Evolutionary conservation across 306 rosid genomes (phyloP), one percentile per base, ranked within the genome.

Genomic region (Luffa acutangula): DNA sequence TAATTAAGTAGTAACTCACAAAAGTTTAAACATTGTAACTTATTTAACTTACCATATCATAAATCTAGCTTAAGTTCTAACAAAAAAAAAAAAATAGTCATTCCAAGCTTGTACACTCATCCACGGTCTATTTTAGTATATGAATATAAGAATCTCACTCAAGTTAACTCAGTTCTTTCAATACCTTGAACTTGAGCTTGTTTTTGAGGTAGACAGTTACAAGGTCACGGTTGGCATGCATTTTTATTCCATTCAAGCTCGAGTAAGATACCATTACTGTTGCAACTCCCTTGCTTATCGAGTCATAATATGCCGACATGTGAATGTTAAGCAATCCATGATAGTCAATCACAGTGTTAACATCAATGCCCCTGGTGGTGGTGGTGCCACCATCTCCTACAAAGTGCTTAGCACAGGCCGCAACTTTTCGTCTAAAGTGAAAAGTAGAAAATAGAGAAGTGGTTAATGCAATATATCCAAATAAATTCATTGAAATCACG

Each of bases 361-460:
- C 97, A 73, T 95, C 89, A 72, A 95, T 88, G 60, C 98, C 98
- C 84, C 81, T 85, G 79, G 71, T 89, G 18, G 98, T 95, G 82
- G n/a, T n/a, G n/a, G n/a, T n/a, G n/a, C 98, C 98, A 53, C 98
- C 98, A 80, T 95, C 98, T 81, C 98, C 98, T 58, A 95, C 71
- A 52, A 76, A 95, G 81, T 95, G 98, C 93, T 95, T 95, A 60
- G 97, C 97, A 83, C 98, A 95, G 66, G 98, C 98, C 33, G 96
- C 97, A 83, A 95, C 91, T 85, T 95, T 95, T 84, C 83, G 86
- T 84, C 98, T 95, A 67, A 20, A 78, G 73, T 51, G 21, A 75
- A 69, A 54, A 84, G 80, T 82, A 41, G 53, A 21, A 80, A 41
- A 36, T 54, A 78, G 48, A 21, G 31, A 13, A 72, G 48, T 62